phyloP scores from a whole-genome alignment of 306 rosid species.

The Quercus cerris region DNA sequence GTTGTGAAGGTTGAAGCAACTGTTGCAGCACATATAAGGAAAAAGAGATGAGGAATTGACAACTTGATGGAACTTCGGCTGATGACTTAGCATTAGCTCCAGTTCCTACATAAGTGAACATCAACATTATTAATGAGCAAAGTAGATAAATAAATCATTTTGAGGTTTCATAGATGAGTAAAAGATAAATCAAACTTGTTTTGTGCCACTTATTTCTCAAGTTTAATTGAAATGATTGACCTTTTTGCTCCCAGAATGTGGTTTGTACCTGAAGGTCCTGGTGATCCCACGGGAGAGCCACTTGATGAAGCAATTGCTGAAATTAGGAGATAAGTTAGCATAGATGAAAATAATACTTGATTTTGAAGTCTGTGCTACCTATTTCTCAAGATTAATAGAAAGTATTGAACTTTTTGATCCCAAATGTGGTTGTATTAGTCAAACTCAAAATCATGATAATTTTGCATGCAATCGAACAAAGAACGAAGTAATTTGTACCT shows the following conservation, averaged over 20 bases:
- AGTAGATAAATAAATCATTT: neutral
- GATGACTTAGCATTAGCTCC: conserved; percentile 66
- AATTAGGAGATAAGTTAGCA: no score
- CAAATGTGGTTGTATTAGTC: no score
- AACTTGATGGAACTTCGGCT: conserved; percentile 43
- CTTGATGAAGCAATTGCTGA: neutral
- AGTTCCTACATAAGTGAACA: conserved; percentile 38
- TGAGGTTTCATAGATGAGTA: neutral
- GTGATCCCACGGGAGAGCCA: no score
- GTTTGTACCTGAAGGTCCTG: neutral
- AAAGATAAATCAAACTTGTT: neutral
- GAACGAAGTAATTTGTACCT: conserved; percentile 28
- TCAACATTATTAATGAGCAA: neutral
- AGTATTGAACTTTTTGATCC: no score
- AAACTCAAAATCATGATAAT: no score
- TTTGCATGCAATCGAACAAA: no score
- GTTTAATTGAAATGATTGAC: neutral
- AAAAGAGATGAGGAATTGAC: conserved; percentile 42
- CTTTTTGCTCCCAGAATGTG: neutral
- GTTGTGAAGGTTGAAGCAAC: conserved; percentile 33
- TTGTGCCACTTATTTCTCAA: neutral
- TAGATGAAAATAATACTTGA: no score
- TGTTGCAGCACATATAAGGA: conserved; percentile 44
- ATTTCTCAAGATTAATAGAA: no score
- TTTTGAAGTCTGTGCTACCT: no score